These are phyloP conservation scores for Exophiala aquamarina DNA, from an alignment of 2,329 filamentous ascomycete genomes.

Conservation along the genomic window DNA sequence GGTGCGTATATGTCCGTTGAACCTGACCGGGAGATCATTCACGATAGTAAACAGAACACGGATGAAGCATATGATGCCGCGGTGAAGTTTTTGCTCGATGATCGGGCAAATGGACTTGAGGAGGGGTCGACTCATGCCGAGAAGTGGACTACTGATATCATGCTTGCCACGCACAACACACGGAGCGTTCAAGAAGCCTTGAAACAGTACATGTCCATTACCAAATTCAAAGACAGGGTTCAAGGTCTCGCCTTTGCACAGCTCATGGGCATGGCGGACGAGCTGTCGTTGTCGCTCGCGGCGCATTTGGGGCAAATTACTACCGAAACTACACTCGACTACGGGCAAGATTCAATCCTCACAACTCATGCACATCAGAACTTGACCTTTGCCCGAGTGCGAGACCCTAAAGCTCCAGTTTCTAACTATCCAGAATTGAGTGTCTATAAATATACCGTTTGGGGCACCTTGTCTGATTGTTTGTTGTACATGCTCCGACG, in stretches of 20 bases:
- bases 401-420: no score
- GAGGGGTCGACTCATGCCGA: constrained; percentile 23
- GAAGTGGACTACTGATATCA: constrained; percentile 34
- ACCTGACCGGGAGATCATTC: constrained; percentile 41
- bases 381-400: no score
- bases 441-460: no score
- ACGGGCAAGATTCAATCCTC: no score
- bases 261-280: constrained; percentile 93
- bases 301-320: no score
- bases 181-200: constrained; percentile 54
- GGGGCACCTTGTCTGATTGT: no score
- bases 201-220: constrained; percentile 44
- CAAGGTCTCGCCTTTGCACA: constrained; percentile 66
- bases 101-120: constrained; percentile 36
- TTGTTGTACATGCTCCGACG: no score
- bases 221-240: constrained; percentile 41
- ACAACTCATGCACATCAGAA: no score
- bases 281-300: constrained; percentile 37
- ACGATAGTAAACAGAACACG: constrained; percentile 47
- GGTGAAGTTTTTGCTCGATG: constrained; percentile 52
- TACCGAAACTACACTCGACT: no score
- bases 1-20: constrained; percentile 56
- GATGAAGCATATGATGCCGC: constrained; percentile 57
- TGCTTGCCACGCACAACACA: constrained; percentile 61
- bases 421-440: no score